Evolutionary conservation across 768 basidiomycete species (phyloP), one percentile per base, ranked within the genome.

Genomic region (Tephrocybe sp.): DNA sequence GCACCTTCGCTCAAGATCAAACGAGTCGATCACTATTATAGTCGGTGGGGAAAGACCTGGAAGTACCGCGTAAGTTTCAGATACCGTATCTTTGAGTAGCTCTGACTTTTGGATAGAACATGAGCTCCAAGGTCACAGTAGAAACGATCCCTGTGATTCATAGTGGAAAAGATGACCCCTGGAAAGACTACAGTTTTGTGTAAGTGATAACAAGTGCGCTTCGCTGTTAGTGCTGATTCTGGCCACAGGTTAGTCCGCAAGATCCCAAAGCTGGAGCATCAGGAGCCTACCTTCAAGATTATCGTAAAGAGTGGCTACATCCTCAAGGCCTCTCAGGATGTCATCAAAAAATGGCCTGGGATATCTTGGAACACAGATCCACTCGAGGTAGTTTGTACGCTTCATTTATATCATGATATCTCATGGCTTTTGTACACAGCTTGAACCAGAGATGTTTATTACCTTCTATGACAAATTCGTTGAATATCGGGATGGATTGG

Each of bases 361-460:
- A 67, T 83, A 20, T 83, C 83, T 7, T 85, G 84, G 83, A 77
- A 79, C 30, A 62, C 76, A 4, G 76, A 80, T 23, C 80, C 81
- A 6, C 69, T 84, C 9, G 76, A 80, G 65, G 82, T 82, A 58
- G 5, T 50, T 23, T 22, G n/a, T n/a, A n/a, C n/a, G n/a, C 32
- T n/a, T 2, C 19, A 19, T 13, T 13, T 3, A 10, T 17, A 1
- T 17, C 33, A 11, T 36, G 26, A 32, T 46, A 16, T 26, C 51
- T 39, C 48, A 51, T 16, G 16, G 11, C 14, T 10, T 38, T 9
- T n/a, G n/a, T n/a, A n/a, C n/a, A 12, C 56, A 83, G 82, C 65
- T 84, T 41, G 77, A 81, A 51, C 82, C 82, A 0, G 75, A 83
- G 30, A 68, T 81, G 6, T 72, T 84, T 62, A 65, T 85, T 31